These are phyloP conservation scores for Tetradesmus obliquus DNA, from an alignment of 139 green algal genomes.

Conservation along the genomic window DNA sequence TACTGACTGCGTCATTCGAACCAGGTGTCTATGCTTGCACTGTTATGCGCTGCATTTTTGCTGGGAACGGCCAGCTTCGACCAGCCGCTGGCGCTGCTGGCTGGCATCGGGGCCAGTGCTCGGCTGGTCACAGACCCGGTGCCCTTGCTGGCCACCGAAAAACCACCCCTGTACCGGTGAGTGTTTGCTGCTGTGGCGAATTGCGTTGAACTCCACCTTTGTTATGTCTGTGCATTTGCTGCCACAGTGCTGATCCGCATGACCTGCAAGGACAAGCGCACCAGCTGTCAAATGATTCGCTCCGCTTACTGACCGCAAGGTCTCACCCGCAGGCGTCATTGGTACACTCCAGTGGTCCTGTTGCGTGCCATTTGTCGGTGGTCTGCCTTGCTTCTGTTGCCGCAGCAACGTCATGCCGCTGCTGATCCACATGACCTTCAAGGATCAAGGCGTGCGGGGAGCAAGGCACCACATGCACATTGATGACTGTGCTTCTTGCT, in stretches of 20 bases:
- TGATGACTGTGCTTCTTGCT: no score
- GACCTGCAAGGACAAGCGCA: background rate
- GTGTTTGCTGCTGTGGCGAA: background rate
- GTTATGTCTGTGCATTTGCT: no score
- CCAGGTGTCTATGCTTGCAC: no score
- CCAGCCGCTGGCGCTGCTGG: slow-evolving; percentile 24
- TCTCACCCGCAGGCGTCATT: no score
- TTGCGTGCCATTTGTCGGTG: no score
- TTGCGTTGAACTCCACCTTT: no score
- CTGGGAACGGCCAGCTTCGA: background rate
- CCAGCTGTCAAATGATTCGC: no score
- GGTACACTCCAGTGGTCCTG: no score
- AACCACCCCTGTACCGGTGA: slow-evolving; percentile 6
- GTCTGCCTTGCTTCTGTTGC: background rate
- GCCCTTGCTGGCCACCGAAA: slow-evolving; percentile 36
- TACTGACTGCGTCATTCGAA: no score
- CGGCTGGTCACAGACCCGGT: slow-evolving; percentile 38
- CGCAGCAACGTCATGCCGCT: slow-evolving; percentile 40
- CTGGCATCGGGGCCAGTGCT: background rate
- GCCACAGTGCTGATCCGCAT: slow-evolving; percentile 9
- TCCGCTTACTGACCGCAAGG: no score
- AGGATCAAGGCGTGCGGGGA: slow-evolving; percentile 31
- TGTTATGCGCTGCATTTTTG: no score
- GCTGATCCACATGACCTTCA: slow-evolving; percentile 46
- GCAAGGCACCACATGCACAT: slow-evolving; percentile 24